A percentile compares a stretch with the other conserved stretches of the same genome.
phyloP scores from a whole-genome alignment of 2,329 filamentous ascomycete species.

The Diplocarpon mali region DNA sequence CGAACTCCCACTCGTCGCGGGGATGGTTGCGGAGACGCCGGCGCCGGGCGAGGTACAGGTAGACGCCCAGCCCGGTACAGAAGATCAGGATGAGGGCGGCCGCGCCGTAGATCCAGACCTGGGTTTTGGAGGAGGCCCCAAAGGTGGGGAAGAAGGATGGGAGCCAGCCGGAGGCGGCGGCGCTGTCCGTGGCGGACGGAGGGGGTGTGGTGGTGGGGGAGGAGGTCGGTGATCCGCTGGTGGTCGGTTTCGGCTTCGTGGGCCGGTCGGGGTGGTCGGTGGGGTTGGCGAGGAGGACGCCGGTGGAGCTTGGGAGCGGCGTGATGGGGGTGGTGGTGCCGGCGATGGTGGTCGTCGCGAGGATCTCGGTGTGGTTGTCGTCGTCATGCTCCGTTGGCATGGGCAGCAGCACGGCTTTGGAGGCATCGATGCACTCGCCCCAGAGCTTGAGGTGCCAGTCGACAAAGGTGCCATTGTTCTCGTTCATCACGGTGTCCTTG shows the following conservation, averaged over 20 bases:
- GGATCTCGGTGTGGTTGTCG: slow-evolving; percentile 59
- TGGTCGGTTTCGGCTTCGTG: slow-evolving; percentile 31
- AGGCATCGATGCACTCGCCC: slow-evolving; percentile 74
- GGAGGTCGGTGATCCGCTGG: slow-evolving; percentile 16
- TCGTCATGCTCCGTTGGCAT: slow-evolving; percentile 78
- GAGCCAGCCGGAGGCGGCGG: slow-evolving; percentile 42
- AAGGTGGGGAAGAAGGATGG: slow-evolving; percentile 87
- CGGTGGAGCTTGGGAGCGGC: slow-evolving; percentile 35
- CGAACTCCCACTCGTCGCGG: slow-evolving; percentile 85
- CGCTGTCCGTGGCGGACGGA: slow-evolving; percentile 16
- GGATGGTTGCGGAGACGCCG: slow-evolving; percentile 63
- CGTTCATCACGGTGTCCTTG: slow-evolving; percentile 72
- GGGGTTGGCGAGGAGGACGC: slow-evolving; percentile 32
- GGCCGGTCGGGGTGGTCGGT: slow-evolving; percentile 56
- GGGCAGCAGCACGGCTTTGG: slow-evolving; percentile 63
- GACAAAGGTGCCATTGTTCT: slow-evolving; percentile 63
- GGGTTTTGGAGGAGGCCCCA: slow-evolving; percentile 74
- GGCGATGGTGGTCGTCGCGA: slow-evolving; percentile 51
- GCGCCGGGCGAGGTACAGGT: slow-evolving; percentile 69
- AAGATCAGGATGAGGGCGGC: slow-evolving; percentile 77
- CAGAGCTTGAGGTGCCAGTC: slow-evolving; percentile 94
- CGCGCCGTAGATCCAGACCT: slow-evolving; percentile 88
- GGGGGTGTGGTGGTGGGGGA: slow-evolving; percentile 22
- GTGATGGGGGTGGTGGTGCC: slow-evolving; percentile 34
- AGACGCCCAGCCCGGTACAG: slow-evolving; percentile 68